A percentile compares a stretch with the other conserved stretches of the same genome.
Conservation (phyloP, 352 stramenopile species). For the Blastocystis sp. region DNA sequence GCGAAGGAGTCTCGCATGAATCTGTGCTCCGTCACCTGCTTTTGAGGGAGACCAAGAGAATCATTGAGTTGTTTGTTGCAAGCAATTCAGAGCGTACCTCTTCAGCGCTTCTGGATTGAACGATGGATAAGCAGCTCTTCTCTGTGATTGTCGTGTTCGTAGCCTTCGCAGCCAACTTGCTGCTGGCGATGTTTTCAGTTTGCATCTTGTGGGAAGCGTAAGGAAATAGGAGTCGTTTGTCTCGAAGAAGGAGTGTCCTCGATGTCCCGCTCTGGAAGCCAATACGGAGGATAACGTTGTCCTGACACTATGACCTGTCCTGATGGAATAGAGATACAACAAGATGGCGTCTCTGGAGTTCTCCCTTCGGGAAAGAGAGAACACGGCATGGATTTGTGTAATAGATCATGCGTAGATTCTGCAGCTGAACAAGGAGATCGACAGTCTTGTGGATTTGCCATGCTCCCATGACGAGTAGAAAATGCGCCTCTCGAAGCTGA, state of each 20-base stretch:
- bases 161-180: not conserved
- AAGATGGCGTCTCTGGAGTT: slow-evolving; percentile 9
- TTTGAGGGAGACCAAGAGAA: not conserved
- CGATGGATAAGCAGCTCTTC: slow-evolving; percentile 43
- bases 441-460: not conserved
- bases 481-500: not conserved
- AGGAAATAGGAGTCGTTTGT: slow-evolving; percentile 15
- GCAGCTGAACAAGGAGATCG: not conserved
- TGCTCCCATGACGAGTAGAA: not conserved
- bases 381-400: not conserved
- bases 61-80: not conserved
- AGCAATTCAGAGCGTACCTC: not conserved
- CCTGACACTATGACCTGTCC: not conserved
- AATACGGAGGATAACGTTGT: not conserved
- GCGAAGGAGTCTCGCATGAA: not conserved
- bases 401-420: not conserved
- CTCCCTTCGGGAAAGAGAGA: not conserved
- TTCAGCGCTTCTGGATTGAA: not conserved
- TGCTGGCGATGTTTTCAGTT: slow-evolving; percentile 8
- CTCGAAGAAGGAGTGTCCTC: not conserved
- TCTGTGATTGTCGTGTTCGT: slow-evolving; percentile 22
- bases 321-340: slow-evolving; percentile 23
- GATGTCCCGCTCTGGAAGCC: not conserved
- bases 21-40: too few relatives aligned
- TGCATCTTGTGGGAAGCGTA: not conserved